Conservation (phyloP, 2,329 filamentous ascomycete species). For the Coniella lustricola region DNA sequence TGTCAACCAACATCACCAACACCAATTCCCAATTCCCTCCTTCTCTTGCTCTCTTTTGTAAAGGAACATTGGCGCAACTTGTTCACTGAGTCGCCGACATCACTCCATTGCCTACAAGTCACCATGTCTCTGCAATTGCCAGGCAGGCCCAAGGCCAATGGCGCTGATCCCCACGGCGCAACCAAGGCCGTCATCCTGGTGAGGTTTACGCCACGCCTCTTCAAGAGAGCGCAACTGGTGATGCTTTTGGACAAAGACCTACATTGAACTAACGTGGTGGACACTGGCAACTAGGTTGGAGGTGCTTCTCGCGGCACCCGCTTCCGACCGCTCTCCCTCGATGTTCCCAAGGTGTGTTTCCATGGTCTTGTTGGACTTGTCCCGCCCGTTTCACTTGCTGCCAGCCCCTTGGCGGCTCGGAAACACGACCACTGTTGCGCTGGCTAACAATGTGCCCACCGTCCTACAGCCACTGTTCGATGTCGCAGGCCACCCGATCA, state of each 20-base stretch:
- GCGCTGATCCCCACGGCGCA: slow-evolving; percentile 42
- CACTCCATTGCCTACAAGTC: no score
- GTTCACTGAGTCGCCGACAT: no score
- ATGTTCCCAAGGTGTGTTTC: slow-evolving; percentile 76
- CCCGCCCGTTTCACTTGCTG: background rate
- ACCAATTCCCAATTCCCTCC: background rate
- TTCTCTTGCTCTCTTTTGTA: no score
- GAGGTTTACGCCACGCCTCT: slow-evolving; percentile 26
- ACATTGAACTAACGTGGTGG: no score
- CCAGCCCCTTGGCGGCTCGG: background rate
- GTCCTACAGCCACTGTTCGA: slow-evolving; percentile 82
- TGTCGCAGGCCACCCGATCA: slow-evolving; percentile 95
- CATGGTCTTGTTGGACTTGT: slow-evolving; percentile 7
- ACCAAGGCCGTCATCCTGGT: slow-evolving; percentile 96
- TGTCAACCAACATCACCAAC: background rate
- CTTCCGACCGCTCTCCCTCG: slow-evolving; percentile 89
- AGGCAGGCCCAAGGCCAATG: slow-evolving; percentile 41
- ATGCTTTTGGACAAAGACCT: background rate
- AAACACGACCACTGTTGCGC: background rate
- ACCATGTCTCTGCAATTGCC: slow-evolving; percentile 53
- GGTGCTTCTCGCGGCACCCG: slow-evolving; percentile 92
- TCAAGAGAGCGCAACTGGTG: background rate
- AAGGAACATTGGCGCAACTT: no score
- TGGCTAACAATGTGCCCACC: background rate
- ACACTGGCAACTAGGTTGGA: slow-evolving; percentile 60